Evolutionary conservation across 2,329 filamentous ascomycete species (phyloP).

Genomic region (Didymellaceae sp.): DNA sequence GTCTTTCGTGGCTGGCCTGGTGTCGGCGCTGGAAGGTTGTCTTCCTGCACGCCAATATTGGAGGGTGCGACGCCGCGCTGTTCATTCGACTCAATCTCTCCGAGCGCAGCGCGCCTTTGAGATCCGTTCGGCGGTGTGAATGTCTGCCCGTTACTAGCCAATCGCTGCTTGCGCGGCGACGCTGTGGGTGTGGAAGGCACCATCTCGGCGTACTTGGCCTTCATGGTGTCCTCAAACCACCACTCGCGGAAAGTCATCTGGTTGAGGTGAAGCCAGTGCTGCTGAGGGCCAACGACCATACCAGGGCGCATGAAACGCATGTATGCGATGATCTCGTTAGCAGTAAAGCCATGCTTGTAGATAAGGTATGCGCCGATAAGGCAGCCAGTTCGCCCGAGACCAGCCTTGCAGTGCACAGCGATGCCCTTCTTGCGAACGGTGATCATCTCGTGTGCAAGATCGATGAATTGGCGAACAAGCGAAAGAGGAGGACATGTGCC

Average conservation of each 20-base stretch:
- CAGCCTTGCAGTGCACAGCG: slow-evolving; percentile 98
- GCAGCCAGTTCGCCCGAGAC: slow-evolving; percentile 92
- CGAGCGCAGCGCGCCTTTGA: slow-evolving; percentile 81
- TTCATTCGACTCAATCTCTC: slow-evolving; percentile 88
- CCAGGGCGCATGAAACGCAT: slow-evolving; percentile 99
- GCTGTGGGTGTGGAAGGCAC: slow-evolving; percentile 65
- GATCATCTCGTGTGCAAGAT: slow-evolving; percentile 92
- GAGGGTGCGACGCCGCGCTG: slow-evolving; percentile 49
- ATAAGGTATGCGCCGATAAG: slow-evolving; percentile 97
- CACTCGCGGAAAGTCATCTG: slow-evolving; percentile 97
- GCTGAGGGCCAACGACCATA: slow-evolving; percentile 98
- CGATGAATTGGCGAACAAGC: slow-evolving; percentile 94
- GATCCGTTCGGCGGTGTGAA: slow-evolving; percentile 85
- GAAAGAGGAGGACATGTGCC: slow-evolving; percentile 90
- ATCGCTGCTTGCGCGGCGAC: slow-evolving; percentile 53
- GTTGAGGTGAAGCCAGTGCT: slow-evolving; percentile 98
- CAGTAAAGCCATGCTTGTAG: slow-evolving; percentile 95
- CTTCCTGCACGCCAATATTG: slow-evolving; percentile 75
- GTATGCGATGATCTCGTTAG: slow-evolving; percentile 95
- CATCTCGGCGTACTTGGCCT: slow-evolving; percentile 77
- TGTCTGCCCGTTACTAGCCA: slow-evolving; percentile 70
- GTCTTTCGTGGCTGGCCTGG: slow-evolving; percentile 95
- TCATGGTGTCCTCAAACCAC: slow-evolving; percentile 83
- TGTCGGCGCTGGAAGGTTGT: slow-evolving; percentile 92
- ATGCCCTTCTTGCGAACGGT: slow-evolving; percentile 89